Conservation (phyloP, 2,329 filamentous ascomycete genomes). For the Trichophyton schoenleinii region DNA sequence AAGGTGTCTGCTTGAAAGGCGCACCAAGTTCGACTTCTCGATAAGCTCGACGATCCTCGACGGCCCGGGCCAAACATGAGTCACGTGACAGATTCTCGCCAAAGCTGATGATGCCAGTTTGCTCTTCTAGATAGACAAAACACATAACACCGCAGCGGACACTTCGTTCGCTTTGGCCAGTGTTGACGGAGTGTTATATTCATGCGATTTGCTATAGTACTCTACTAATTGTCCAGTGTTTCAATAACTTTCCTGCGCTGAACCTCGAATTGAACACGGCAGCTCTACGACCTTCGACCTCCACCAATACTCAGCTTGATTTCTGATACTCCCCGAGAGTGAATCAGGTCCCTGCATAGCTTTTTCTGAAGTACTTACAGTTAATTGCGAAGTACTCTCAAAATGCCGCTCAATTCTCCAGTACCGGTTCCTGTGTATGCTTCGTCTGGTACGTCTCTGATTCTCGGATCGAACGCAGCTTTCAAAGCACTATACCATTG, state of each 20-base stretch:
- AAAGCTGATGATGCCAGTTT: background rate
- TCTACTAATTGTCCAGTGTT: background rate
- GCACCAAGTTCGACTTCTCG: background rate
- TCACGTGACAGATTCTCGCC: background rate
- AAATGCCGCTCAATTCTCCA: constrained; percentile 1
- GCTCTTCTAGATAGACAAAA: background rate
- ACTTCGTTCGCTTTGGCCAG: background rate
- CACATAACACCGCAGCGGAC: constrained; percentile 17
- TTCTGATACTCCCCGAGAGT: background rate
- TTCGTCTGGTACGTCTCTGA: constrained; percentile 28
- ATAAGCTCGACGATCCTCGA: background rate
- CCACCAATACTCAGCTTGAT: background rate
- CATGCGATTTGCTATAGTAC: background rate
- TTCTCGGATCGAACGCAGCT: constrained; percentile 8
- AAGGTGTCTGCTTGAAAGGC: background rate
- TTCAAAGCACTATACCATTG: background rate
- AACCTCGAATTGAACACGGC: constrained; percentile 2
- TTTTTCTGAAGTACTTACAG: background rate
- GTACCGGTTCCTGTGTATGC: constrained; percentile 35
- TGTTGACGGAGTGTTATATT: background rate
- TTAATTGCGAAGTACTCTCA: background rate
- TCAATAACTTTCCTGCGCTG: background rate
- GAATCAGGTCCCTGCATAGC: background rate
- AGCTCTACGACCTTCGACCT: background rate
- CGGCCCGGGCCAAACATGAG: background rate